Base-by-base conservation (phyloP, 768 basidiomycete genomes). In the Strobilomyces confusus region DNA sequence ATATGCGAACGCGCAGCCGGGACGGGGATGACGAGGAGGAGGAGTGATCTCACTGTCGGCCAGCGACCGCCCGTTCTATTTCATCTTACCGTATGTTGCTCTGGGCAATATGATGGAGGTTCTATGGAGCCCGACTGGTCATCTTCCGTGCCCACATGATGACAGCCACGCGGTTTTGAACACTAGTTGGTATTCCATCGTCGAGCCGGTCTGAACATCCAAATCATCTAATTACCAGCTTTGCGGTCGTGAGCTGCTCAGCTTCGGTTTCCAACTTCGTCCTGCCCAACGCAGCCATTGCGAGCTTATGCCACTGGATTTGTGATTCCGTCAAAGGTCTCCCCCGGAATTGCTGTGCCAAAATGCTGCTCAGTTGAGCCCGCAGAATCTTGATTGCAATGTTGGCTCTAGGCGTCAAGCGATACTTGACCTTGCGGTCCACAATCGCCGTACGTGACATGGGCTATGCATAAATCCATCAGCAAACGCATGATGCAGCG, bases 351-450 rank as follows among this genome's bases (percentile, higher is more conserved):
- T 86, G 84, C 19, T 78, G 76, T n/a, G 80, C 77, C 22, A 95
- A 73, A 29, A 86, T 75, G 4, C 65, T 66, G 17, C 69, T 71
- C 44, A 95, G 70, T 48, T 86, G 83, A 20, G 72, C 74, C 22
- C 94, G 85, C 32, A 98, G 75, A 51, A 80, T 67, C 67, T 95
- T 94, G 60, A 98, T 75, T 5, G 93, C 93, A 43, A 93, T 65
- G 52, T 82, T 83, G 1, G 86, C 73, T 72, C 87, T 92, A 1
- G 91, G 82, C 1, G 81, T 59, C 14, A 89, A 67, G 34, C 76
- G 79, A 67, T 86, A 90, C 59, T 79, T 83, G 70, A 94, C 77
- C 73, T 92, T 97, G 50, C 91, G 86, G 70, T 98, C 95, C 53
- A 98, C 77, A 47, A 81, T 76, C 11, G 82, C 76, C n/a, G 80